These are phyloP conservation scores for Albugo candida DNA, from an alignment of 352 stramenopile species.

Conservation along the genomic window DNA sequence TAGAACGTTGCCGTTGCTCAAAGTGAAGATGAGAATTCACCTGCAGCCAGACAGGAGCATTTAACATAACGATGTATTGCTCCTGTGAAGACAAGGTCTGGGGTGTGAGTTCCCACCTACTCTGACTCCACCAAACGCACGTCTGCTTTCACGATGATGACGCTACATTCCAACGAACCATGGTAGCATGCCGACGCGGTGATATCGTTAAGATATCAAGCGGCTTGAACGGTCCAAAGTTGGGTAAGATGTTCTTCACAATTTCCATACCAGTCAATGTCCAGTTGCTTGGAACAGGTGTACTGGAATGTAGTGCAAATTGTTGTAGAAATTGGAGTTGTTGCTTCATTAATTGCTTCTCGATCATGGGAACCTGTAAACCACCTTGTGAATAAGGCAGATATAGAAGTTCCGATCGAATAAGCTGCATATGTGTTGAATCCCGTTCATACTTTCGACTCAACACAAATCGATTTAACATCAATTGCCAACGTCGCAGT, in stretches of 20 bases:
- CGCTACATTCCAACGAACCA: conserved; percentile 3
- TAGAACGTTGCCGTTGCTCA: not conserved
- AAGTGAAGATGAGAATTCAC: not conserved
- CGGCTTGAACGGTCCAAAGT: not conserved
- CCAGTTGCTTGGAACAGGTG: conserved; percentile 1
- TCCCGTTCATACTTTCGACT: conserved; percentile 6
- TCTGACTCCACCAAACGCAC: conserved; percentile 6
- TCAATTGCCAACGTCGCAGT: conserved; percentile 1
- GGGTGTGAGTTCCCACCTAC: conserved; percentile 3
- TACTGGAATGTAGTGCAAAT: not conserved
- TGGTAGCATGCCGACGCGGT: conserved; percentile 2
- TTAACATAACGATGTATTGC: not conserved
- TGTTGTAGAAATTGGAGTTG: conserved; percentile 2
- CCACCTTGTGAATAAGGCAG: conserved; percentile 3
- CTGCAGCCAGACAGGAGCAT: conserved; percentile 6
- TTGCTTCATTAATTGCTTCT: conserved; percentile 5
- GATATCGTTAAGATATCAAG: conserved; percentile 5
- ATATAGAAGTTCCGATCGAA: conserved; percentile 4
- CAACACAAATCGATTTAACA: conserved; percentile 7
- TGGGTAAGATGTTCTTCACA: not conserved
- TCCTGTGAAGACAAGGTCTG: too few species aligned
- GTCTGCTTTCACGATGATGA: conserved; percentile 1
- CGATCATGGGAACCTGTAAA: conserved; percentile 1
- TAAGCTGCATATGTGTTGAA: conserved; percentile 2
- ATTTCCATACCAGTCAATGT: not conserved